Evolutionary conservation across 768 basidiomycete genomes (phyloP).

Genomic region (Rhodotorula paludigena): DNA sequence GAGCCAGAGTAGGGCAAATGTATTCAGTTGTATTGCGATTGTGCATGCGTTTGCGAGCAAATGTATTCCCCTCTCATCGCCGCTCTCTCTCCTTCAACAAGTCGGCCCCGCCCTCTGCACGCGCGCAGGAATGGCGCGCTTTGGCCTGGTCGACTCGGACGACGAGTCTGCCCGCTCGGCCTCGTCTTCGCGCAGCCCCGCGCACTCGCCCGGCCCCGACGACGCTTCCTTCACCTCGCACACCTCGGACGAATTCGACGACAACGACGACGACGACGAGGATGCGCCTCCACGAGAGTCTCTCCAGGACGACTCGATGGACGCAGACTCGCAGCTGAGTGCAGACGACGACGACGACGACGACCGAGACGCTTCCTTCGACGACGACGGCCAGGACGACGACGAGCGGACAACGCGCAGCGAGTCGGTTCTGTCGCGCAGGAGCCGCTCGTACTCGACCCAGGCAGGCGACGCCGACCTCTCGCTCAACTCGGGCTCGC

Average conservation of each 20-base stretch:
- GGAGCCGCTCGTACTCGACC: background rate
- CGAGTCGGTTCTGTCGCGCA: background rate
- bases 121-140: conserved; percentile 3
- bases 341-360: conserved; percentile 3
- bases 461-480: background rate
- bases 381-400: conserved; percentile 7
- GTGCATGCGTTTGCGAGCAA: no score
- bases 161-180: background rate
- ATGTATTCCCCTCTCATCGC: no score
- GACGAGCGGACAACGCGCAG: no score
- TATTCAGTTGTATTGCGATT: no score
- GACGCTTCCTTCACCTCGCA: background rate
- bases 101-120: background rate
- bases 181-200: background rate
- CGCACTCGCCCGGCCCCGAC: background rate
- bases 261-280: background rate
- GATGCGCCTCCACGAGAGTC: background rate
- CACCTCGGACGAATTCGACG: background rate
- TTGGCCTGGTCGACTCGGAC: conserved; percentile 2
- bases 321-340: background rate
- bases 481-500: background rate
- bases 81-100: no score
- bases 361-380: background rate
- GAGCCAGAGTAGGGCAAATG: no score
- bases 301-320: conserved; percentile 1